Conservation (phyloP, 306 rosid genomes). For the Argentina anserina region DNA sequence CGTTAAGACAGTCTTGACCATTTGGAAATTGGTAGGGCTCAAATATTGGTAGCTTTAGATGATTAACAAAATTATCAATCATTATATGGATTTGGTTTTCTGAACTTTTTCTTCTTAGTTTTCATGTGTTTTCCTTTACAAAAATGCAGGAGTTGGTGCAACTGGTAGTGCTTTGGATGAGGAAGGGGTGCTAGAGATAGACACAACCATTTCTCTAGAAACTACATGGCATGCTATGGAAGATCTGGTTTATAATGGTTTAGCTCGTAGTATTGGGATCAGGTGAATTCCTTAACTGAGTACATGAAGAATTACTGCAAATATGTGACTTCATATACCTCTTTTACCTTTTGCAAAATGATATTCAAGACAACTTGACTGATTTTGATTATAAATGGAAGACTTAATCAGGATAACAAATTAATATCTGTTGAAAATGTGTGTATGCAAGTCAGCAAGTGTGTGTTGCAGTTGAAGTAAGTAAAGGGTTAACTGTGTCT, state of each 20-base stretch:
- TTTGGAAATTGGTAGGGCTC: background rate
- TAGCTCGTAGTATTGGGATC: slow-evolving; percentile 93
- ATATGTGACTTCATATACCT: background rate
- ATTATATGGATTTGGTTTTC: background rate
- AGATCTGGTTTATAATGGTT: slow-evolving; percentile 73
- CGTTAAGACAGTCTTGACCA: background rate
- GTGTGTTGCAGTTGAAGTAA: background rate
- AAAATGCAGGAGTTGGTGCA: slow-evolving; percentile 70
- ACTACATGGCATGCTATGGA: slow-evolving; percentile 96
- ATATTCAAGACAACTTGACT: background rate
- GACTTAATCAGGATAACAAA: background rate
- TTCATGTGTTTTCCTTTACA: background rate
- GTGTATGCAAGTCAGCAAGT: background rate
- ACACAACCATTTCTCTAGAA: slow-evolving; percentile 75
- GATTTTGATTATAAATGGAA: background rate
- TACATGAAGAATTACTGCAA: background rate
- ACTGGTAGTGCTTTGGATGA: slow-evolving; percentile 78
- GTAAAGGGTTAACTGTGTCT: background rate
- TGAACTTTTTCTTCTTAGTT: background rate
- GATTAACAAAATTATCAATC: too few relatives aligned
- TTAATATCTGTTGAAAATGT: background rate
- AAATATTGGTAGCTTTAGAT: background rate
- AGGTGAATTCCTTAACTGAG: slow-evolving; percentile 41
- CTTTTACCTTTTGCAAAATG: background rate
- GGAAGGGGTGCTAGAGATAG: slow-evolving; percentile 84